Base-by-base conservation (phyloP, 2,329 filamentous ascomycete genomes). In the Emydomyces testavorans region DNA sequence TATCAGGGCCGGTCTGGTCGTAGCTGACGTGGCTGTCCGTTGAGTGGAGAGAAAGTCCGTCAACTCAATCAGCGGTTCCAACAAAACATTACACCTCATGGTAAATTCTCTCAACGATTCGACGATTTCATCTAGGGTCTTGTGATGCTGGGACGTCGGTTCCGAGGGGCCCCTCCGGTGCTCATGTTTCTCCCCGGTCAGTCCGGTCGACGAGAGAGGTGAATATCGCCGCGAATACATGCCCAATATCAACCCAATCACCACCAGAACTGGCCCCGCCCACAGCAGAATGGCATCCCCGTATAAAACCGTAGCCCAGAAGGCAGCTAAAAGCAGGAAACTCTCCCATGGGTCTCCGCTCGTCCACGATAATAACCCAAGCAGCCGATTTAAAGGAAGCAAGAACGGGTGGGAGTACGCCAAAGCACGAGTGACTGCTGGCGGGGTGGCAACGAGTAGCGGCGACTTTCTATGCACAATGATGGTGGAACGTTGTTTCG, bases 401-500 rank as follows among this genome's bases (percentile, higher is more conserved):
- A 98, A 73, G 62, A 95, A 96, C 0, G 92, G 89, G 62, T 98
- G 90, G 54, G 89, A 94, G 64, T 96, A 95, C 54, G 90, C 90
- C 51, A 98, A 75, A 11, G 90, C 89, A 57, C 92, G 80, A 2
- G 92, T 98, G 63, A 98, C 83, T 62, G 94, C 86, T 1, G 92
- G 92, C 36, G 92, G 92, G 7, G 92, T 98, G 13, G 90, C 88
- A 51, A 94, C 82, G 15, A 98, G 76, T 38, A 98, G 70, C 8
- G 92, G 92, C 13, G 87, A 94, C 69, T 96, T 98, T 65, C 94
- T 90, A 66, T 96, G 89, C 16, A 98, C 89, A 57, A 96, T 80
- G 57, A 98, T 89, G 49, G 87, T 93, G 15, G 87, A 93, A 38
- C 86, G 80, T 53, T 90, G 83, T 60, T 85, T 83, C 35, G 80